Conservation (phyloP, 257 asterid species). For the Nicotiana tomentosiformis region DNA sequence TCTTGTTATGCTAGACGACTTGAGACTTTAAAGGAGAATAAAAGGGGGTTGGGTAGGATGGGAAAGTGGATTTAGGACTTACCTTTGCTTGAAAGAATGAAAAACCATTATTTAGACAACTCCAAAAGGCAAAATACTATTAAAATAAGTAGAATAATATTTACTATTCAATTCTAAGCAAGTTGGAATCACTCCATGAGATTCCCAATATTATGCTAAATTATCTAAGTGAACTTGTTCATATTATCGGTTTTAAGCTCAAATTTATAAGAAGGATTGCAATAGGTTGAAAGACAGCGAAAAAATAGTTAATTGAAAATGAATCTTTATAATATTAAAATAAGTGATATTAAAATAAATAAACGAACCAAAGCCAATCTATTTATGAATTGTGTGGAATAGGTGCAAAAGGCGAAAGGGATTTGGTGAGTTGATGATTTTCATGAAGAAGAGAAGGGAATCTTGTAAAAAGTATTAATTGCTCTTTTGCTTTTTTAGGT, state of each 20-base stretch:
- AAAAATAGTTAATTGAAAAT: too few relatives aligned
- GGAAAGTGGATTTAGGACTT: not conserved
- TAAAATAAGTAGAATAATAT: too few relatives aligned
- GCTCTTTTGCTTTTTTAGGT: not conserved
- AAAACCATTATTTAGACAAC: not conserved
- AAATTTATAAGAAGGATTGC: too few relatives aligned
- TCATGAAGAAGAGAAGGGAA: not conserved
- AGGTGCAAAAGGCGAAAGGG: not conserved
- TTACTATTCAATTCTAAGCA: too few relatives aligned
- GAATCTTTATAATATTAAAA: too few relatives aligned
- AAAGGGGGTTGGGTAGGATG: not conserved
- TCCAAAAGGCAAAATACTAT: not conserved
- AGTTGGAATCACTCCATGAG: not conserved
- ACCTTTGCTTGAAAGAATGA: not conserved
- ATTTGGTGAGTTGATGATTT: not conserved
- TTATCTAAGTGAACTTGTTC: not conserved
- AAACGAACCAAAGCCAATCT: not conserved
- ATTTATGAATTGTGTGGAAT: not conserved
- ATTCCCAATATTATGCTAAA: not conserved
- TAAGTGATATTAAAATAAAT: too few relatives aligned
- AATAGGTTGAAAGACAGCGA: too few relatives aligned
- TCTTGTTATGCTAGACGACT: constrained; percentile 7
- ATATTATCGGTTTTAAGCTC: too few relatives aligned
- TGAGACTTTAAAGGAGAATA: not conserved
- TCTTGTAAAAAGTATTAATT: not conserved